A percentile compares a stretch with the other conserved stretches of the same genome.
Conservation (phyloP, 345 rosid genomes). For the Mercurialis annua region DNA sequence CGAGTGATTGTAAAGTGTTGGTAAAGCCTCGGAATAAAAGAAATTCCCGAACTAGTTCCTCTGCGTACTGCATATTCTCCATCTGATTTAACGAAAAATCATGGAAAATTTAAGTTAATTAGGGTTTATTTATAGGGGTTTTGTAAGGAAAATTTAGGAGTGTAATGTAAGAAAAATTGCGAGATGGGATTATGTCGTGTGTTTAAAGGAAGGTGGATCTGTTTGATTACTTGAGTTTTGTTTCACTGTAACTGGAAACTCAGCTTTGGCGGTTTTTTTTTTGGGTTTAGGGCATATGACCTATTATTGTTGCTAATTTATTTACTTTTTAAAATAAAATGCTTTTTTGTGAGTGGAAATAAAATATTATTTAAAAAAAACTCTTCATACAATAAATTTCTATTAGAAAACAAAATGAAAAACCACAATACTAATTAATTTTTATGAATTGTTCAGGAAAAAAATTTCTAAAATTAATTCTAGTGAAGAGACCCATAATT, state of each 20-base stretch:
- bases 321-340: too few relatives aligned
- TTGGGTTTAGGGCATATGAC: too few relatives aligned
- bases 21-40: slow-evolving; percentile 69
- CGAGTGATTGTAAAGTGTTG: slow-evolving; percentile 51
- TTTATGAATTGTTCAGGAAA: too few relatives aligned
- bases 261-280: slow-evolving; percentile 2
- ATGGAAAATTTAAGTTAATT: background rate
- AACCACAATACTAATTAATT: too few relatives aligned
- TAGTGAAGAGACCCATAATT: too few relatives aligned
- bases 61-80: slow-evolving; percentile 72
- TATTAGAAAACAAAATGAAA: too few relatives aligned
- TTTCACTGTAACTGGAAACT: background rate
- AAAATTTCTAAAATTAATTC: too few relatives aligned
- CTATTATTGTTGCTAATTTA: too few relatives aligned
- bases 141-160: too few relatives aligned
- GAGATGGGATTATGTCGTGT: background rate
- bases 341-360: too few relatives aligned
- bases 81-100: slow-evolving; percentile 24
- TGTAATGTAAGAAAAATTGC: background rate
- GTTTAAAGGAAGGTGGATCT: background rate
- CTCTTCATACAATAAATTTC: too few relatives aligned
- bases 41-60: slow-evolving; percentile 66
- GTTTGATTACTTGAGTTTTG: background rate
- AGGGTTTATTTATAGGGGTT: background rate
- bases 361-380: too few relatives aligned